These are phyloP conservation scores for Citrus australasica DNA, from an alignment of 345 rosid species.

Conservation along the genomic window DNA sequence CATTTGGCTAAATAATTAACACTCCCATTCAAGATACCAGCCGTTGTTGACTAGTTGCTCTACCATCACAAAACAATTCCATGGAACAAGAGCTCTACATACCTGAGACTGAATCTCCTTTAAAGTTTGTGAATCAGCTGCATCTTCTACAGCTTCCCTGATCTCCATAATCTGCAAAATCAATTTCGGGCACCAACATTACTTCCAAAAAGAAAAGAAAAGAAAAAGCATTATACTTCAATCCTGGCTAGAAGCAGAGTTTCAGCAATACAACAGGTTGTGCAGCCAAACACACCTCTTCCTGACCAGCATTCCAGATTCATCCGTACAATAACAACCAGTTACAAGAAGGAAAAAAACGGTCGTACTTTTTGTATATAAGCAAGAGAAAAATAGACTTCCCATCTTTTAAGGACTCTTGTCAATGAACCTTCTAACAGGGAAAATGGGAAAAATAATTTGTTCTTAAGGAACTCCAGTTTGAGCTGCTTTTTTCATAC, in stretches of 20 bases:
- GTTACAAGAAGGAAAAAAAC: background rate
- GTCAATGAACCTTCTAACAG: background rate
- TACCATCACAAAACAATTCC: conserved; percentile 5
- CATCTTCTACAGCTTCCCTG: conserved; percentile 88
- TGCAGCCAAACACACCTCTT: too few species aligned
- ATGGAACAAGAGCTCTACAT: conserved; percentile 15
- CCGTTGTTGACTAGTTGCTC: background rate
- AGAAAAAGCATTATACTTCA: background rate
- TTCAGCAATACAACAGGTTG: background rate
- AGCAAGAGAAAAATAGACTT: background rate
- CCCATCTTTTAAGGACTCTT: background rate
- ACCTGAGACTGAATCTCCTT: conserved; percentile 63
- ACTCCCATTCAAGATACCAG: background rate
- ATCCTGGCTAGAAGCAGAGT: background rate
- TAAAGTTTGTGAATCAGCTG: conserved; percentile 52
- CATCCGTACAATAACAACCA: background rate
- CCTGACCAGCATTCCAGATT: background rate
- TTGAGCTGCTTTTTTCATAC: background rate
- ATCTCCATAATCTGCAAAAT: conserved; percentile 77
- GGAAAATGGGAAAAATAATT: too few species aligned
- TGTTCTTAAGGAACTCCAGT: background rate
- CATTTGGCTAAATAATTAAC: background rate
- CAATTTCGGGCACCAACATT: background rate
- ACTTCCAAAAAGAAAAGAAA: background rate
- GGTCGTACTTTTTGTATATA: background rate